These are phyloP conservation scores for Naganishia friedmannii DNA, from an alignment of 768 basidiomycete genomes.

Conservation along the genomic window DNA sequence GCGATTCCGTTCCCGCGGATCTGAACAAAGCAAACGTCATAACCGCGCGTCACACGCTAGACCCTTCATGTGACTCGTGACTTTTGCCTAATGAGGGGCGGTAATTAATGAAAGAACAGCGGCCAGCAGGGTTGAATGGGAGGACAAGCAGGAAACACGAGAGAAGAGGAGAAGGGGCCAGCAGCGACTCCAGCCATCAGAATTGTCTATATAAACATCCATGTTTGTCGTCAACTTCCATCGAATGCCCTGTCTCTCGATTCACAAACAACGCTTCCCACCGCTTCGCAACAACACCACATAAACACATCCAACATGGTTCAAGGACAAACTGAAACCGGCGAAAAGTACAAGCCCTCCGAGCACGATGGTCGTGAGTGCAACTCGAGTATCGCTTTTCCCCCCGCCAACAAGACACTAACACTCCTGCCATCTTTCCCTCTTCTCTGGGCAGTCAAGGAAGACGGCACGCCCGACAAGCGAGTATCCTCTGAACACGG, in stretches of 20 bases:
- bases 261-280: neutral
- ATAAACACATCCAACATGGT: conserved; percentile 11
- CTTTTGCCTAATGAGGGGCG: neutral
- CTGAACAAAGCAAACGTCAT: neutral
- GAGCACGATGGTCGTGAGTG: conserved; percentile 48
- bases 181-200: neutral
- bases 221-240: neutral
- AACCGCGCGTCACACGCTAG: neutral
- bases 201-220: neutral
- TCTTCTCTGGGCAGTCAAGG: conserved; percentile 40
- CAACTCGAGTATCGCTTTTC: no score
- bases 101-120: no score
- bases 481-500: conserved; percentile 52
- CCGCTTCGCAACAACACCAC: neutral
- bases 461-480: conserved; percentile 54
- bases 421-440: neutral
- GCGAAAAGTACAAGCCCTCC: conserved; percentile 40
- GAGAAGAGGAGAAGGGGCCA: no score
- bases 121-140: neutral
- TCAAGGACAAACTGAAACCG: conserved; percentile 24
- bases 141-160: neutral
- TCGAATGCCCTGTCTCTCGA: neutral
- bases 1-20: neutral
- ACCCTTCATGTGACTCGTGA: neutral
- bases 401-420: neutral